phyloP scores from a whole-genome alignment of 2,329 filamentous ascomycete genomes.

The Decorospora gaudefroyi region DNA sequence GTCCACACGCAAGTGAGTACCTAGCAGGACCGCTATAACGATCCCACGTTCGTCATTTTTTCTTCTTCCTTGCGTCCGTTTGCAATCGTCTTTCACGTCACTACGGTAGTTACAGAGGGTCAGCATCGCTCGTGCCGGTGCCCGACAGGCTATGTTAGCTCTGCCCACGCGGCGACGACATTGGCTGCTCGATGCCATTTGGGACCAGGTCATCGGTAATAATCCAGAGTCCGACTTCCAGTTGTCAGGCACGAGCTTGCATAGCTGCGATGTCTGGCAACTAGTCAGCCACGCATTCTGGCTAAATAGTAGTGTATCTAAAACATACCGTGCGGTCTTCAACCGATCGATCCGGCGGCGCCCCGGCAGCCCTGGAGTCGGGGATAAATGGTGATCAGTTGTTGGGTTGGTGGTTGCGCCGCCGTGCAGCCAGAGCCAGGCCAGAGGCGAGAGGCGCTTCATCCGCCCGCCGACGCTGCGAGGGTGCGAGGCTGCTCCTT shows the following conservation, averaged over 20 bases:
- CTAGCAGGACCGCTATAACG: constrained; percentile 1
- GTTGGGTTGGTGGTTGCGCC: constrained; percentile 13
- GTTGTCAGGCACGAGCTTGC: constrained; percentile 3
- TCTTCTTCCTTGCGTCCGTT: constrained; percentile 2
- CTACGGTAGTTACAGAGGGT: no score
- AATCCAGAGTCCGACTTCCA: not conserved
- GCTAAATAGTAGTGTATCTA: constrained; percentile 17
- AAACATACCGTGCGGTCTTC: constrained; percentile 13
- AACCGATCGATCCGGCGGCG: constrained; percentile 11
- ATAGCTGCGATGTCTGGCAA: constrained; percentile 1
- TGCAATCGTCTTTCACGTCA: not conserved
- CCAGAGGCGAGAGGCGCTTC: constrained; percentile 14
- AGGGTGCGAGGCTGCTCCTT: constrained; percentile 3
- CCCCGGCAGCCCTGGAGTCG: not conserved
- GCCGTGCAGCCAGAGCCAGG: no score
- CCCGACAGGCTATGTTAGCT: constrained; percentile 8
- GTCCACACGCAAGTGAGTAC: not conserved
- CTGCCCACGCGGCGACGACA: not conserved
- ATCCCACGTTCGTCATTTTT: constrained; percentile 5
- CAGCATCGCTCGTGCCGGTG: constrained; percentile 5
- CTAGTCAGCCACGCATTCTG: constrained; percentile 12
- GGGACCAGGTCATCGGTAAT: constrained; percentile 13
- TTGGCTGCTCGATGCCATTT: constrained; percentile 5
- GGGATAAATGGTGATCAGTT: constrained; percentile 9
- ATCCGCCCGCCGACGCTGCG: constrained; percentile 10